These are phyloP conservation scores for Prosopis cineraria DNA, from an alignment of 306 rosid species.

Conservation along the genomic window DNA sequence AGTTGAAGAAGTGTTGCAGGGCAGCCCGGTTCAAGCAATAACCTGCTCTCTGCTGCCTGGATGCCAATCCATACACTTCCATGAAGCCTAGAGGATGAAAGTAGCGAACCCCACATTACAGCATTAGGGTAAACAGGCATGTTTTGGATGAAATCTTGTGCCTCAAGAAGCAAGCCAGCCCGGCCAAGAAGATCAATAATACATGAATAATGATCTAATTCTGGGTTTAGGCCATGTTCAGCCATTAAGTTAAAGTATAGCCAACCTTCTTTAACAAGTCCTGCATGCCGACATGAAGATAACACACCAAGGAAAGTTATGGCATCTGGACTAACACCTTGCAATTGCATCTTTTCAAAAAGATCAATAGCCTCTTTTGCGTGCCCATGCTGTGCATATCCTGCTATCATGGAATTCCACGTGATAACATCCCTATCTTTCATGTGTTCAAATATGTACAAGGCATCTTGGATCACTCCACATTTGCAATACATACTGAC, in stretches of 20 bases:
- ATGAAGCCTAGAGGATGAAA: conserved; percentile 72
- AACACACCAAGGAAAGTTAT: conserved; percentile 72
- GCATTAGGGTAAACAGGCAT: conserved; percentile 84
- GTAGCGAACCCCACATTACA: conserved; percentile 83
- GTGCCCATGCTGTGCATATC: conserved; percentile 81
- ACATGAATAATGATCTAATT: conserved; percentile 81
- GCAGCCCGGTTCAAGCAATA: conserved; percentile 64
- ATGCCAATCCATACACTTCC: conserved; percentile 73
- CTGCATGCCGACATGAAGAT: conserved; percentile 81
- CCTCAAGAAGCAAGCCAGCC: conserved; percentile 72
- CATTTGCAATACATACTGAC: conserved; percentile 85
- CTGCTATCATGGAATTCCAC: conserved; percentile 91
- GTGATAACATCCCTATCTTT: conserved; percentile 57
- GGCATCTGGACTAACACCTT: conserved; percentile 56
- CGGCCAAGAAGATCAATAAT: conserved; percentile 85
- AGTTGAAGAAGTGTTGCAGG: conserved; percentile 68
- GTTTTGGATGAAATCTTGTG: conserved; percentile 55
- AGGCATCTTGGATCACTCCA: conserved; percentile 65
- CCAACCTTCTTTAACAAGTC: conserved; percentile 68
- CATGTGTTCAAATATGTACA: conserved; percentile 55
- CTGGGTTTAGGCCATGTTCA: conserved; percentile 60
- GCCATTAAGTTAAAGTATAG: conserved; percentile 67
- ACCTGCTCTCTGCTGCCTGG: conserved; percentile 73
- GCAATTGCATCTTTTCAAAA: conserved; percentile 64
- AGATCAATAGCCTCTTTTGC: conserved; percentile 59